Conservation (phyloP, 169 alveolate species). For the Cardiosporidium cionae region DNA sequence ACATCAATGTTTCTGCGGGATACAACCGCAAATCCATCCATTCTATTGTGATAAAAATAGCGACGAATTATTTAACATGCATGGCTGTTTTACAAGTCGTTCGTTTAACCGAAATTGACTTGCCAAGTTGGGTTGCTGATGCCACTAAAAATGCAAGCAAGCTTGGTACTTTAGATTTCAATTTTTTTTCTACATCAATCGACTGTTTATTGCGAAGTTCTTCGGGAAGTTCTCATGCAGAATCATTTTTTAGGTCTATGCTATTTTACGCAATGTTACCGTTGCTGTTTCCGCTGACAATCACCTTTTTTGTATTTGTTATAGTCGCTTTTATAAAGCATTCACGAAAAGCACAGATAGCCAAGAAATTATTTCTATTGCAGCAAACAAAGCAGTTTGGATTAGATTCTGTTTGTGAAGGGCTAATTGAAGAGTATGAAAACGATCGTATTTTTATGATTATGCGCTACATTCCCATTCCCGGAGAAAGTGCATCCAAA, state of each 20-base stretch:
- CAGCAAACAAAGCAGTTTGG: constrained; percentile 48
- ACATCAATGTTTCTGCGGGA: constrained; percentile 69
- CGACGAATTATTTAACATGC: constrained; percentile 58
- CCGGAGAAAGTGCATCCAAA: constrained; percentile 46
- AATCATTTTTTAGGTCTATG: constrained; percentile 60
- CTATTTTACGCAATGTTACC: constrained; percentile 52
- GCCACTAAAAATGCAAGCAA: constrained; percentile 28
- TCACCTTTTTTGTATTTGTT: constrained; percentile 48
- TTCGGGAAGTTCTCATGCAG: constrained; percentile 47
- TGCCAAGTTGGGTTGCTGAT: constrained; percentile 45
- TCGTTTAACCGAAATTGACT: constrained; percentile 38
- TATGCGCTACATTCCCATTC: constrained; percentile 58
- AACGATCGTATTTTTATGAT: constrained; percentile 63
- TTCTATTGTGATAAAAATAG: constrained; percentile 69
- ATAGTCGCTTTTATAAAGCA: constrained; percentile 37
- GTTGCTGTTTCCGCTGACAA: constrained; percentile 39
- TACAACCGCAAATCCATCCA: constrained; percentile 69
- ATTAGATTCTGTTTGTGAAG: constrained; percentile 27
- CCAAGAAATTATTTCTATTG: constrained; percentile 34
- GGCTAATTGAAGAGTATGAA: constrained; percentile 45
- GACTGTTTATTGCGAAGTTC: constrained; percentile 59
- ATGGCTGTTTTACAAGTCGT: constrained; percentile 56
- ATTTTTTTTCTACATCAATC: constrained; percentile 34
- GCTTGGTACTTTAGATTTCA: background rate
- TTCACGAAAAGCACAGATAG: constrained; percentile 22